phyloP scores from a whole-genome alignment of 2,329 filamentous ascomycete species.

The Xylaria sp. region DNA sequence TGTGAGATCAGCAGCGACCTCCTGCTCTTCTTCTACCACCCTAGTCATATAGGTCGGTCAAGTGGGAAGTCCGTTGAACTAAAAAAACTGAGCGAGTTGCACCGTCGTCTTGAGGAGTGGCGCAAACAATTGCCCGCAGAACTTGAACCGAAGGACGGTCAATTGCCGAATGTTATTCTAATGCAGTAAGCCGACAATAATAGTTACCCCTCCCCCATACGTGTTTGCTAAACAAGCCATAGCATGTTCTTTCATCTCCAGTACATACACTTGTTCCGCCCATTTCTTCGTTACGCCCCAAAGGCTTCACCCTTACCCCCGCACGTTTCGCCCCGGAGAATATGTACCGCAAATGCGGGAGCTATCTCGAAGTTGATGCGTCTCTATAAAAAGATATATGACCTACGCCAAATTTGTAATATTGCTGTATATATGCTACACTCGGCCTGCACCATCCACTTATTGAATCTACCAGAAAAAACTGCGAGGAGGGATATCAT shows the following conservation, averaged over 20 bases:
- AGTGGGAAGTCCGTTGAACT: constrained; percentile 84
- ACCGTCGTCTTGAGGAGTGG: constrained; percentile 91
- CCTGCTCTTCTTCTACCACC: constrained; percentile 90
- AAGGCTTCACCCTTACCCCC: constrained; percentile 82
- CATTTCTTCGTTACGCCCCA: constrained; percentile 91
- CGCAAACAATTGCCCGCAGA: constrained; percentile 83
- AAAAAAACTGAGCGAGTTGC: constrained; percentile 91
- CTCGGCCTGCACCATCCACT: constrained; percentile 91
- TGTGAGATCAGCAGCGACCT: constrained; percentile 96
- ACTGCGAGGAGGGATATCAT: constrained; percentile 89
- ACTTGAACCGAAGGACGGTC: constrained; percentile 88
- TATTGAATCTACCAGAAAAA: constrained; percentile 93
- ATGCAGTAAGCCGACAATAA: constrained; percentile 76
- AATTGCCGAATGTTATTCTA: constrained; percentile 81
- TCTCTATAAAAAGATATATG: constrained; percentile 91
- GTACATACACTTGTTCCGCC: constrained; percentile 94
- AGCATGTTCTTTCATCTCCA: constrained; percentile 98
- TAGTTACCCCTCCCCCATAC: background rate
- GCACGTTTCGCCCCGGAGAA: constrained; percentile 88
- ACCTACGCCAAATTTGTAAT: constrained; percentile 92
- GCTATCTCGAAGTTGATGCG: constrained; percentile 94
- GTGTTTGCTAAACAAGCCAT: constrained; percentile 24
- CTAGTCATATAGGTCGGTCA: constrained; percentile 69
- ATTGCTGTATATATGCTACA: constrained; percentile 96
- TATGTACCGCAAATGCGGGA: constrained; percentile 89